Evolutionary conservation across 352 stramenopile species (phyloP), one percentile per base, ranked within the genome.

Genomic region (Phytophthora foliorum): DNA sequence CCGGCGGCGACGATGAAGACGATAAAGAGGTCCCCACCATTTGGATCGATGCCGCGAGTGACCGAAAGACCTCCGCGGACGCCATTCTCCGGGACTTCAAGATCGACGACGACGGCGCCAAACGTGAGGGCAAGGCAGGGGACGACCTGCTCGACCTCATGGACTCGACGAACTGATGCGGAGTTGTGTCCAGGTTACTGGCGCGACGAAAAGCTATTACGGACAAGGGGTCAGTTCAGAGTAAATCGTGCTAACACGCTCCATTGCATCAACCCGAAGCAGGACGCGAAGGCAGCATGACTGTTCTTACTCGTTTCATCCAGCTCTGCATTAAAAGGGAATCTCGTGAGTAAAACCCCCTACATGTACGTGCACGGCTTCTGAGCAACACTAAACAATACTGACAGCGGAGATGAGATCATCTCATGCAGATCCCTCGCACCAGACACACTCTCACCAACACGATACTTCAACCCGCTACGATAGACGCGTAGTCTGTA

Each of bases 121-220:
- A 87, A 49, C 66, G 68, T 14, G 81, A 90, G 24, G 63, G 57
- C 24, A 91, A 81, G 78, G 68, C 29, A 10, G 74, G 77, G 13
- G 88, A 97, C 61, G 88, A 97, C 61, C 52, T 97, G 56, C 84
- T 97, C 2, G 82, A 92, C 25, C 84, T 97, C 58, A 96, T 98
- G 90, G 92, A 97, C 73, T 87, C 82, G 27, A 88, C 77, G n/a
- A 52, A 22, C 21, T 78, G 58, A 67, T 46, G 38, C 39, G 16
- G 6, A 16, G n/a, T 46, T 46, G 39, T 13, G n/a, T 7, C 21
- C n/a, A n/a, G n/a, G n/a, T 27, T 2, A n/a, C 42, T 49, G 38
- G 17, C 2, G 19, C 42, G 13, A 29, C 11, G 21, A 25, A 27
- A 49, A 10, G 42, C 42, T 49, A 29, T 16, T 13, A 29, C 19